Conservation (phyloP, 129 eudicot genomes). For the Ambrosia trifida region DNA sequence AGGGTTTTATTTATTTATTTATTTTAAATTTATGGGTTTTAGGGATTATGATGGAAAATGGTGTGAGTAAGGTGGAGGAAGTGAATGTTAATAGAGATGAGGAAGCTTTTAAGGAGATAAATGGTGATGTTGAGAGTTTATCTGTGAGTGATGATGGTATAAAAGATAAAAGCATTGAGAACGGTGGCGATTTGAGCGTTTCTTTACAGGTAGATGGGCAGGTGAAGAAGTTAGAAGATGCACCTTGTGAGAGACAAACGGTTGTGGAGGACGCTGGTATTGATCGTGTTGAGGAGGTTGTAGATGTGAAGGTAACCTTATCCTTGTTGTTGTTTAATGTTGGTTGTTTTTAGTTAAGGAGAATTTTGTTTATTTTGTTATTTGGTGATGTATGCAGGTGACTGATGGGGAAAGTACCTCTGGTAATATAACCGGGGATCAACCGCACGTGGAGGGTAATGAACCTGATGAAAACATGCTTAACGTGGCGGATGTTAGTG, state of each 20-base stretch:
- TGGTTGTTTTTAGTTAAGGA: background rate
- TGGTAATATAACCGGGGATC: slow-evolving; percentile 19
- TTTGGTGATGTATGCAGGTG: slow-evolving; percentile 31
- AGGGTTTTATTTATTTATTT: slow-evolving; percentile 27
- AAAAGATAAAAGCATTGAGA: slow-evolving; percentile 16
- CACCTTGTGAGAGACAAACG: background rate
- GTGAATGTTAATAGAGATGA: slow-evolving; percentile 34
- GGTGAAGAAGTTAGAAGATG: background rate
- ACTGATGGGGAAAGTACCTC: slow-evolving; percentile 25
- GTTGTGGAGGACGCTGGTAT: slow-evolving; percentile 5
- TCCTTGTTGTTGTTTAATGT: too few species aligned
- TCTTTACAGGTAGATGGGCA: too few species aligned
- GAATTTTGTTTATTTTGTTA: background rate
- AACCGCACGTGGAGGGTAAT: slow-evolving; percentile 16
- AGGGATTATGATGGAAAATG: slow-evolving; percentile 78
- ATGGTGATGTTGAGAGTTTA: slow-evolving; percentile 29
- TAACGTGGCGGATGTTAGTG: slow-evolving; percentile 9
- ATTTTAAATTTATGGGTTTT: slow-evolving; percentile 11
- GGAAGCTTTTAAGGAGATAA: slow-evolving; percentile 52
- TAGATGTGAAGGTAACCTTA: slow-evolving; percentile 22
- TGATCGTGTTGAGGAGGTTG: slow-evolving; percentile 24
- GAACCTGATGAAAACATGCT: slow-evolving; percentile 12
- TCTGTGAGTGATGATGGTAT: slow-evolving; percentile 8
- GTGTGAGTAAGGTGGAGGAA: slow-evolving; percentile 34
- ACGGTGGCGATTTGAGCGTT: too few species aligned